Conservation (phyloP, 495 filamentous ascomycete genomes). For the Lentithecium fluviatile region DNA sequence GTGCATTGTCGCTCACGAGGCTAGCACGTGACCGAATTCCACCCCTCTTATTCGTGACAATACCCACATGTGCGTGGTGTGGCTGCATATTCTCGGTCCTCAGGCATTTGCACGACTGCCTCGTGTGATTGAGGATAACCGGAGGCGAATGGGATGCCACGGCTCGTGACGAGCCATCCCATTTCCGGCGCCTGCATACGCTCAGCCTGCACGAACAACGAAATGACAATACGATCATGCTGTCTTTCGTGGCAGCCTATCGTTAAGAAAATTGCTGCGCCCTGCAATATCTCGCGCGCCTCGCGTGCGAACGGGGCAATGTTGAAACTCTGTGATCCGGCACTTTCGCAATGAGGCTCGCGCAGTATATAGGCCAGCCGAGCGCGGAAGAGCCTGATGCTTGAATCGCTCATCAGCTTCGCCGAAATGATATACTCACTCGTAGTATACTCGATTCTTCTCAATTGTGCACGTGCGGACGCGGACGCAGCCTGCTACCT, state of each 20-base stretch:
- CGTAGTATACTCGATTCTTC: too few relatives aligned
- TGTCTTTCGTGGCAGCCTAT: background rate
- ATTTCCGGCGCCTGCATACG: background rate
- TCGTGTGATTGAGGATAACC: too few relatives aligned
- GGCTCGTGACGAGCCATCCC: background rate
- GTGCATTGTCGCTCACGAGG: background rate
- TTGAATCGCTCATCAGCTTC: too few relatives aligned
- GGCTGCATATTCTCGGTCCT: too few relatives aligned
- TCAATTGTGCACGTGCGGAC: background rate
- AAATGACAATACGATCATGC: background rate
- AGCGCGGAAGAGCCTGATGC: too few relatives aligned
- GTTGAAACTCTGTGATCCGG: background rate
- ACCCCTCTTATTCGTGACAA: too few relatives aligned
- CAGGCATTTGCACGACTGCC: too few relatives aligned
- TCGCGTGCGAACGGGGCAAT: background rate
- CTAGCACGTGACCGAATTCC: background rate
- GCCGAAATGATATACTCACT: too few relatives aligned
- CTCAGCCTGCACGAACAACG: background rate
- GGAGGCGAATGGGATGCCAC: background rate
- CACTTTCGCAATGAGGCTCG: too few relatives aligned
- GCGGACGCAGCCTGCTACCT: conserved; percentile 7
- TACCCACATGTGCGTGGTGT: too few relatives aligned
- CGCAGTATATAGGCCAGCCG: too few relatives aligned
- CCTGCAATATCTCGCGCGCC: background rate
- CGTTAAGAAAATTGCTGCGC: background rate